Base-by-base conservation (phyloP, 2,329 filamentous ascomycete species). In the Epicoccum nigrum region DNA sequence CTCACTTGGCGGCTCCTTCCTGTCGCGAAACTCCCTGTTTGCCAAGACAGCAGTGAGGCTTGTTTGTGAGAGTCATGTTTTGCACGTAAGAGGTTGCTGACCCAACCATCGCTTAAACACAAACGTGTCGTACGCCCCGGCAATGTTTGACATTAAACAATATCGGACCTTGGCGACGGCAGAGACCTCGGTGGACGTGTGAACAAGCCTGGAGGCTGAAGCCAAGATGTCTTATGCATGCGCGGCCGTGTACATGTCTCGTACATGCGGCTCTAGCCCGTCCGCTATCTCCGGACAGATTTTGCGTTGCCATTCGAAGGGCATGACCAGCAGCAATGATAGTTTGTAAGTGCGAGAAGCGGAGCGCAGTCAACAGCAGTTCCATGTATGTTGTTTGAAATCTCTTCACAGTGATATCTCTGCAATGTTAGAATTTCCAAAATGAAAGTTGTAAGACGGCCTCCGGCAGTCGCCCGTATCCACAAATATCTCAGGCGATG, bases 131-230 rank as follows among this genome's bases (percentile, higher is more conserved):
- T 19, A 45, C 13, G 32, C 12, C 4, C 31, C 32, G 35, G 23
- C 47, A 15, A 28, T 20, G 25, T 42, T 30, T 12, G 42, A 46
- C 9, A 42, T 46, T 40, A 35, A 23, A 37, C 42, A 42, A 46
- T 32, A 32, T 51, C 49, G 49, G 49, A 38, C 42, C 49, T 51
- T 51, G 49, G 49, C 49, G 16, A 42, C 49, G 49, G 49, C 37
- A 46, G 38, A 17, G 49, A 42, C 42, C 42, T 45, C 37, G 27
- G 42, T 31, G 16, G 49, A 51, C 16, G 49, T 51, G 43, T 42
- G 38, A 46, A 51, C 38, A 51, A 51, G 49, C 43, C 19, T 46
- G 49, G 31, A 38, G 49, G 37, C 49, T 51, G 43, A 33, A 42
- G 49, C 49, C 49, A 51, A 46, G 49, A 38, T 7, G 32, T 46